Evolutionary conservation across 208 protist genomes (phyloP), one percentile per base, ranked within the genome.

Genomic region (Leptomonas pyrrhocoris): DNA sequence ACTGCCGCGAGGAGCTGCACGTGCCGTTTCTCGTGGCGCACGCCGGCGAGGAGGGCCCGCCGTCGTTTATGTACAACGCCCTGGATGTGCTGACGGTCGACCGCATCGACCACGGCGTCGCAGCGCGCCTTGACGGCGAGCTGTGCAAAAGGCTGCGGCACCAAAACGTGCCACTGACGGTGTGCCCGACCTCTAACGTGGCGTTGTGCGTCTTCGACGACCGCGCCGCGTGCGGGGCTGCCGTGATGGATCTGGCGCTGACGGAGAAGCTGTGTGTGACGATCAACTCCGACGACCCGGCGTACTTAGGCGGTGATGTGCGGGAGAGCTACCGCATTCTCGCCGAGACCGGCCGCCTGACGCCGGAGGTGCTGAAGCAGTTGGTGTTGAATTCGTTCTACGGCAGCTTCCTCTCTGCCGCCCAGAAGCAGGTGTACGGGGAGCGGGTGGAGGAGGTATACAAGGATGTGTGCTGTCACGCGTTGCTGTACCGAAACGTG

Each of bases 251-350:
- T 2, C 51, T 89, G 23, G 18, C 83, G 40, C 49, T 72, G 50
- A 16, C 27, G 23, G 74, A 84, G 53, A 62, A 73, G 15, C 78
- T 89, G 21, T 70, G 64, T 23, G 73, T 83, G 27, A 85, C 78
- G 9, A 69, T 89, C 51, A 89, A 89, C 72, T 86, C 80, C 9
- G 84, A 89, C 43, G 84, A 89, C 48, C 84, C 84, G 8, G 70
- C 84, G 16, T 89, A 89, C 75, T 79, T 89, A 46, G 80, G 80
- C 36, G 80, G 78, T 11, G 81, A 88, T 36, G 57, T 87, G 16
- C 77, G 74, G 23, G 76, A 68, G 42, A 87, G 84, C 60, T 85
- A 71, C 36, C 59, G 61, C 43, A 66, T 85, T 49, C 68, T 82
- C 19, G 66, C 71, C 38, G 72, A 82, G 63, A 68, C 62, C 16